Evolutionary conservation across 768 basidiomycete genomes (phyloP), one percentile per base, ranked within the genome.

Genomic region (Agaricus subrufescens): DNA sequence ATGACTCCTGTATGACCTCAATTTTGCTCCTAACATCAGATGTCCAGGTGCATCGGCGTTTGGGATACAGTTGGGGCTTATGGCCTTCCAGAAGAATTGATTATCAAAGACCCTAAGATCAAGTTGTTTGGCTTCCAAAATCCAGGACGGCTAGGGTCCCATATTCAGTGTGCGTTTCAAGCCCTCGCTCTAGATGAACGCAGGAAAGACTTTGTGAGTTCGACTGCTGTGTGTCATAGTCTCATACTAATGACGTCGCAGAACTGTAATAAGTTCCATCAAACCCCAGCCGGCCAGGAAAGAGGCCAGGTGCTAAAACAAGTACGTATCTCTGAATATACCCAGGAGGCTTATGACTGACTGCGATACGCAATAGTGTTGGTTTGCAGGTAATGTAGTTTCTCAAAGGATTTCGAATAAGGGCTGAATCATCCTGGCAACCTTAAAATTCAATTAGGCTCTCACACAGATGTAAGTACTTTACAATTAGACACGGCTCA

Each of bases 1-100:
- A 52, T 52, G 75, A 26, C 52, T 26, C 12, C 23, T 43, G 25
- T 34, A 46, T 34, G 9, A 8, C 39, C 53, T 43, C 15, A n/a
- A 37, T 45, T 23, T 38, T 4, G 7, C 42, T 54, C 44, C 27
- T 44, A 12, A 54, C 25, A 44, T 43, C 46, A 55, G 29, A 44
- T 51, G 27, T 26, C 58, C 34, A 86, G 83, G 67, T 86, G 85
- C 59, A 61, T 90, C 52, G 87, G 87, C 2, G 86, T 90, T 19
- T 90, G 85, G 62, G 88, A 90, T 62, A 90, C 88, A 4, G 88
- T 89, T n/a, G 86, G 86, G 12, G 78, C 86, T 10, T 66, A 87
- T 29, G 87, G 87, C 9, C 67, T 90, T 14, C 88, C 88, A 1
- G 84, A 84, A 62, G 87, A 88, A 61, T 62, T 89, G 14, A 75